These are phyloP conservation scores for Sclerotinia borealis DNA, from an alignment of 2,329 filamentous ascomycete species.

Conservation along the genomic window DNA sequence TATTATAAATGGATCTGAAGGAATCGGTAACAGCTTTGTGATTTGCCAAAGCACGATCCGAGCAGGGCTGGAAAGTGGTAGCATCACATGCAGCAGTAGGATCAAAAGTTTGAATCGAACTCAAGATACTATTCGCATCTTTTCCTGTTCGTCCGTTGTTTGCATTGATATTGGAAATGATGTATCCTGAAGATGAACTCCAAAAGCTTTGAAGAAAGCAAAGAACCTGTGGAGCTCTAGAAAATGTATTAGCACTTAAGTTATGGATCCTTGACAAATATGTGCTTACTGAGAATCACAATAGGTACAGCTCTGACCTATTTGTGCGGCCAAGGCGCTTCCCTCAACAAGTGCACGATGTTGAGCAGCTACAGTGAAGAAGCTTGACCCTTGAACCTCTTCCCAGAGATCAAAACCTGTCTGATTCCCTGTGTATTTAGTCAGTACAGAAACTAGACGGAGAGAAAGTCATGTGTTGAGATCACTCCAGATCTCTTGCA, in stretches of 20 bases:
- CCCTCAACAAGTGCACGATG: conserved; percentile 67
- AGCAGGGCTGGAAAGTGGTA: conserved; percentile 64
- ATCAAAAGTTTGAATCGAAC: conserved; percentile 64
- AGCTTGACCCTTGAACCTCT: conserved; percentile 69
- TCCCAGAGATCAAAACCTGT: conserved; percentile 76
- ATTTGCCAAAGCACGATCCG: conserved; percentile 57
- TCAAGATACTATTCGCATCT: conserved; percentile 65
- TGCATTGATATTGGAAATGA: conserved; percentile 62
- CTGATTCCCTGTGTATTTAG: conserved; percentile 35
- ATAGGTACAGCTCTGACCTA: conserved; percentile 53
- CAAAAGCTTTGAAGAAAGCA: conserved; percentile 74
- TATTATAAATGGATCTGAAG: conserved; percentile 62
- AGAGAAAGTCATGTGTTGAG: neutral
- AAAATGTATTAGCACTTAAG: neutral
- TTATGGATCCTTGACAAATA: neutral
- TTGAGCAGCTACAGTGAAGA: conserved; percentile 68
- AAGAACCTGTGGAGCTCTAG: conserved; percentile 58
- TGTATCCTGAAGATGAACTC: conserved; percentile 50
- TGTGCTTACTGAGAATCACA: conserved; percentile 48
- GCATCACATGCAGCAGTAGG: conserved; percentile 60
- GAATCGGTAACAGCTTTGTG: conserved; percentile 71
- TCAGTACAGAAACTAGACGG: neutral
- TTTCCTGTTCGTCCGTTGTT: conserved; percentile 59
- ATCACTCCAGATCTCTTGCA: neutral
- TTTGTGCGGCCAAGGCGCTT: conserved; percentile 53